These are phyloP conservation scores for Ogataea nakhonphanomensis DNA, from an alignment of 805 yeast genomes.

Conservation along the genomic window DNA sequence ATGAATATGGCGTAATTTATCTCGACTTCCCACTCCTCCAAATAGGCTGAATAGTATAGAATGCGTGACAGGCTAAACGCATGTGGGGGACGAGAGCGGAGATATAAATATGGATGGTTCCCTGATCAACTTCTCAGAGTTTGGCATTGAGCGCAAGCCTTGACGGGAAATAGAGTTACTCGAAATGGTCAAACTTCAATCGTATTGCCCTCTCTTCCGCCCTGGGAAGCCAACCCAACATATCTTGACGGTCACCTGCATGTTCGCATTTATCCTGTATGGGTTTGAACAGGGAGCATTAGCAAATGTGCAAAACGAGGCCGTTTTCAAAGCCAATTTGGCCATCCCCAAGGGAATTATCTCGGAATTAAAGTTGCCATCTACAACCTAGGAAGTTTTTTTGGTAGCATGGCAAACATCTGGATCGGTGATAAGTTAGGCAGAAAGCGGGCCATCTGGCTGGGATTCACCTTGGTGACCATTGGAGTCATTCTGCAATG, in stretches of 20 bases:
- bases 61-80: too few species aligned
- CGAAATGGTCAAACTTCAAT: not conserved
- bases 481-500: constrained; percentile 31
- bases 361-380: constrained; percentile 16
- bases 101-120: too few species aligned
- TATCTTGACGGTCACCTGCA: constrained; percentile 11
- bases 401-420: constrained; percentile 14
- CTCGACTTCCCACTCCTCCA: too few species aligned
- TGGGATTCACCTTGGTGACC: constrained; percentile 24
- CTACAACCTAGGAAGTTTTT: constrained; percentile 16
- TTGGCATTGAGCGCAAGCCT: too few species aligned
- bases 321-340: constrained; percentile 16
- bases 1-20: too few species aligned
- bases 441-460: constrained; percentile 18
- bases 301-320: constrained; percentile 15
- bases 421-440: constrained; percentile 17
- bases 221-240: constrained; percentile 9
- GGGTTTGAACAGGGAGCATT: constrained; percentile 19
- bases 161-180: too few species aligned
- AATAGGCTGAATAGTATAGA: too few species aligned
- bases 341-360: constrained; percentile 16
- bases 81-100: too few species aligned
- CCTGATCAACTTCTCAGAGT: too few species aligned
- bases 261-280: constrained; percentile 14
- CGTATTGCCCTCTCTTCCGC: constrained; percentile 9